Evolutionary conservation across 1,139 yeast species (phyloP).

Genomic region (Lodderomyces beijingensis): DNA sequence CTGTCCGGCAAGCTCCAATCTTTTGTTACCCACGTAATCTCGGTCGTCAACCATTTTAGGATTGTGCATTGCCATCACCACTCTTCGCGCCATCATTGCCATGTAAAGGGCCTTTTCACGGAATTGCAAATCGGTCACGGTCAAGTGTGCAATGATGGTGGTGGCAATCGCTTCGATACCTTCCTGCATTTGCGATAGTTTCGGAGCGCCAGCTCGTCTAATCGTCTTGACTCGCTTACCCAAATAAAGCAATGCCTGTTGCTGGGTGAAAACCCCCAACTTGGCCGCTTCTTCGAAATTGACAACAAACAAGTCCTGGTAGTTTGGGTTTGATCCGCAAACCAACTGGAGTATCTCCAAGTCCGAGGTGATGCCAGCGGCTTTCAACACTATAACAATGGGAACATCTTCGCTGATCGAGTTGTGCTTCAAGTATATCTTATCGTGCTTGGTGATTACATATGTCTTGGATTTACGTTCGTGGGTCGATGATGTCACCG

Average conservation of each 20-base stretch:
- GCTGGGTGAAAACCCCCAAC: constrained; percentile 83
- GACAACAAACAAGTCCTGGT: constrained; percentile 87
- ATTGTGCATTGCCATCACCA: constrained; percentile 90
- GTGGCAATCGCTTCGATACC: constrained; percentile 98
- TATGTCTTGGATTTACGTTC: constrained; percentile 97
- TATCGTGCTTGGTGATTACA: constrained; percentile 86
- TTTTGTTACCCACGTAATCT: constrained; percentile 97
- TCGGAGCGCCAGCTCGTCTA: constrained; percentile 81
- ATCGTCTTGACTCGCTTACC: constrained; percentile 91
- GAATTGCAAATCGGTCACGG: constrained; percentile 82
- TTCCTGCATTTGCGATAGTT: constrained; percentile 77
- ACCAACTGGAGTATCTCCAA: constrained; percentile 90
- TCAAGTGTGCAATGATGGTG: constrained; percentile 90
- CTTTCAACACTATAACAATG: constrained; percentile 86
- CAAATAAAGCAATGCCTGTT: constrained; percentile 85
- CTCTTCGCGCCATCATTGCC: constrained; percentile 96
- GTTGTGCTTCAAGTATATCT: constrained; percentile 88
- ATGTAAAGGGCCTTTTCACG: constrained; percentile 91
- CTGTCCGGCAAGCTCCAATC: constrained; percentile 96
- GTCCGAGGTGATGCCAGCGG: constrained; percentile 93
- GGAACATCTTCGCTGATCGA: constrained; percentile 95
- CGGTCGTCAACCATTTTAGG: constrained; percentile 96
- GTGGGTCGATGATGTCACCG: constrained; percentile 96
- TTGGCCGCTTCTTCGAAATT: constrained; percentile 93
- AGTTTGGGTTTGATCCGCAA: constrained; percentile 82